phyloP scores from a whole-genome alignment of 179 eudicot genomes.

The Pouteria campechiana region DNA sequence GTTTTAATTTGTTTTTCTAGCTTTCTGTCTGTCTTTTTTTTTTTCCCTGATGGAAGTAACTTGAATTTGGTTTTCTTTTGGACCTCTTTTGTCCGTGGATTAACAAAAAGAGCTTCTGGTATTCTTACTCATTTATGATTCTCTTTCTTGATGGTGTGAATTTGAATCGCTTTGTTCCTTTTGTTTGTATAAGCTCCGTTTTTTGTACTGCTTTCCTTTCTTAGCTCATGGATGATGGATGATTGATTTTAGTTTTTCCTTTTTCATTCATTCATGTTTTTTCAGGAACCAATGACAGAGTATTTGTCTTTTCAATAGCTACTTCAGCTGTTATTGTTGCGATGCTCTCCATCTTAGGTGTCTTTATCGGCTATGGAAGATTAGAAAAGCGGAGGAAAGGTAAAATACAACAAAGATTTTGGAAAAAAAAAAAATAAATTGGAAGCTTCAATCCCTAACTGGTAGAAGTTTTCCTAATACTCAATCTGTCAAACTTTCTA shows the following conservation, averaged over 20 bases:
- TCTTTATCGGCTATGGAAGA: constrained; percentile 19
- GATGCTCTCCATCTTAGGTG: constrained; percentile 18
- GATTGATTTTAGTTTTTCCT: too few relatives aligned
- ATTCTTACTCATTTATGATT: neutral
- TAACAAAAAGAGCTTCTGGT: too few relatives aligned
- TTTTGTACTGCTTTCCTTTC: neutral
- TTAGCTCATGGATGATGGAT: too few relatives aligned
- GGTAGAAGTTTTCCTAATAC: neutral
- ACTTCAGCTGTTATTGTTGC: constrained; percentile 18
- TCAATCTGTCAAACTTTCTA: neutral
- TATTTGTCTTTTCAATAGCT: constrained; percentile 15
- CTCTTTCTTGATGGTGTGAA: neutral
- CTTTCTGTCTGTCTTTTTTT: neutral
- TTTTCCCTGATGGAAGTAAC: too few relatives aligned
- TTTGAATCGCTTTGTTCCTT: neutral
- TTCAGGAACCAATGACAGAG: constrained; percentile 14
- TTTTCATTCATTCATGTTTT: too few relatives aligned
- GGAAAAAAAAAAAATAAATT: neutral
- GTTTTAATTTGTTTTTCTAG: neutral
- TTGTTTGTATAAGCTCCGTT: neutral
- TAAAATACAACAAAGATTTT: neutral
- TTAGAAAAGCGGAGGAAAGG: constrained; percentile 22
- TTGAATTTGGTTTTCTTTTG: too few relatives aligned
- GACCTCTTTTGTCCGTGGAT: too few relatives aligned
- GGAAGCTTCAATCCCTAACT: neutral